Evolutionary conservation across 2,329 filamentous ascomycete genomes (phyloP).

Genomic region (Fusarium buharicum): DNA sequence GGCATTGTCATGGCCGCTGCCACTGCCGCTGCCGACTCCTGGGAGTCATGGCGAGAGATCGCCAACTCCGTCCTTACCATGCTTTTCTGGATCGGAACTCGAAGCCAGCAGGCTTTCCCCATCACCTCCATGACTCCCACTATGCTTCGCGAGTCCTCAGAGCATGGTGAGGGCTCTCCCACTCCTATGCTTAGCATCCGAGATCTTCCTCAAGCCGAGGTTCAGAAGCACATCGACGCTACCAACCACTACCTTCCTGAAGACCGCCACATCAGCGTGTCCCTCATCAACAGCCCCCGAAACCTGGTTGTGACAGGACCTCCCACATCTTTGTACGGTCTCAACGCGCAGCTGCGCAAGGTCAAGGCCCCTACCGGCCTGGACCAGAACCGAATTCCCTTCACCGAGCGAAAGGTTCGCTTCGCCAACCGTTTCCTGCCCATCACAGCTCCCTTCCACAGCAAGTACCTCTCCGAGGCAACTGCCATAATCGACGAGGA

Average conservation of each 20-base stretch:
- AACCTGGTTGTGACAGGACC: constrained; percentile 98
- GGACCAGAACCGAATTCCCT: constrained; percentile 93
- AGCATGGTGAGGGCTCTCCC: constrained; percentile 92
- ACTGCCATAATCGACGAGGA: constrained; percentile 87
- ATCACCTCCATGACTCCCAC: constrained; percentile 91
- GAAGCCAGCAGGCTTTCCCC: constrained; percentile 97
- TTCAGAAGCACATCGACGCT: constrained; percentile 95
- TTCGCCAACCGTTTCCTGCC: constrained; percentile 97
- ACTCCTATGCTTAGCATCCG: constrained; percentile 99
- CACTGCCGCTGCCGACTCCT: constrained; percentile 88
- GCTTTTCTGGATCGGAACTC: constrained; percentile 97
- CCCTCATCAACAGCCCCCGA: constrained; percentile 93
- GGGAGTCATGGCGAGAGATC: constrained; percentile 89
- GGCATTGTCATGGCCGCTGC: constrained; percentile 93
- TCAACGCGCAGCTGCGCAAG: constrained; percentile 94
- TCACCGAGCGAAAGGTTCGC: constrained; percentile 94
- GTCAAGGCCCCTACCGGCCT: constrained; percentile 97
- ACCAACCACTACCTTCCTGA: constrained; percentile 96
- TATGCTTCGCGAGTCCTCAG: constrained; percentile 90
- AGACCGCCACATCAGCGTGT: constrained; percentile 94
- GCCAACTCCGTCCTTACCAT: constrained; percentile 85
- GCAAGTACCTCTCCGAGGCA: constrained; percentile 87
- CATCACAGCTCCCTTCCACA: constrained; percentile 98
- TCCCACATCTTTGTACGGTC: constrained; percentile 93
- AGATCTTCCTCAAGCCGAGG: constrained; percentile 85